Evolutionary conservation across 345 rosid genomes (phyloP).

Genomic region (Eucalyptus albens): DNA sequence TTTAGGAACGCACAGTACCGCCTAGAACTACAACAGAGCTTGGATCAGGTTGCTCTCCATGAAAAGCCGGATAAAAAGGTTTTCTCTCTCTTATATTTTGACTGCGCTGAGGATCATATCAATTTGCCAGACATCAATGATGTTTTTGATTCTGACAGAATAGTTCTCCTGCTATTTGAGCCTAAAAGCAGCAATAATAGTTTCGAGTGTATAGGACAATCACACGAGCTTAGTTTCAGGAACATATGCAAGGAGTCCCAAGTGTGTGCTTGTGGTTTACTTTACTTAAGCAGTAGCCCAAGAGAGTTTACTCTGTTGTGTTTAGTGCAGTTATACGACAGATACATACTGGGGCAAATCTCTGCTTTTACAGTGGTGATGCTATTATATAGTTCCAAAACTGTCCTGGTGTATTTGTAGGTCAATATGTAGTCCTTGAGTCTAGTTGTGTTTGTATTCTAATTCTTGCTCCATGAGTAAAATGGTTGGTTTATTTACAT

Average conservation of each 20-base stretch:
- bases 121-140: neutral
- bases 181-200: neutral
- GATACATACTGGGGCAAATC: neutral
- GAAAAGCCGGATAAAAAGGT: conserved; percentile 64
- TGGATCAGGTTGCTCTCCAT: conserved; percentile 87
- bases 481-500: neutral
- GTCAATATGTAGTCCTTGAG: neutral
- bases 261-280: neutral
- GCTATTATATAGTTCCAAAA: neutral
- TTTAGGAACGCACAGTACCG: conserved; percentile 85
- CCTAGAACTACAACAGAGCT: conserved; percentile 82
- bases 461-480: neutral
- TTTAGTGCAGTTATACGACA: neutral
- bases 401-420: neutral
- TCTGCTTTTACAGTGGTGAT: neutral
- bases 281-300: neutral
- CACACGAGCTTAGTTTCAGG: neutral
- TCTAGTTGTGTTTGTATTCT: neutral
- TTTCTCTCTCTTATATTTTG: neutral
- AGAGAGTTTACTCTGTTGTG: neutral
- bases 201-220: neutral
- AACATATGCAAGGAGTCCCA: neutral
- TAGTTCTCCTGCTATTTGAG: neutral
- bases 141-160: neutral
- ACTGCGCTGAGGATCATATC: neutral